Evolutionary conservation across 2,329 filamentous ascomycete genomes (phyloP).

Genomic region (Penicillium sp.): DNA sequence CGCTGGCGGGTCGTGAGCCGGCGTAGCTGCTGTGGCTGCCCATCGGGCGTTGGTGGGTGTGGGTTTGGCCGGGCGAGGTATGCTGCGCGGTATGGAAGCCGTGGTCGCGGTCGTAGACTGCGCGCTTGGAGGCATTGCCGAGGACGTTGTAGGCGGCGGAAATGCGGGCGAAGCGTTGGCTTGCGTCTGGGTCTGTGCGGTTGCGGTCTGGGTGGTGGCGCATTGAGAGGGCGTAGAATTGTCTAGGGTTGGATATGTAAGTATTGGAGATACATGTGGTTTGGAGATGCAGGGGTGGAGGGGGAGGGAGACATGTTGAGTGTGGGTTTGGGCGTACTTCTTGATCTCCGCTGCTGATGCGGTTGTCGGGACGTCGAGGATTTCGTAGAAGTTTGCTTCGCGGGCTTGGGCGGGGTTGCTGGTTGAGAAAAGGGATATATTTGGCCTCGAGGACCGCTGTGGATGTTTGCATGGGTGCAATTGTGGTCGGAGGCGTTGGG

Average conservation of each 20-base stretch:
- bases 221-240: slow-evolving; percentile 88
- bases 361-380: slow-evolving; percentile 60
- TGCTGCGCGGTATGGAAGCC: slow-evolving; percentile 31
- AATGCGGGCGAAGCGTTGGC: slow-evolving; percentile 69
- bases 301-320: background rate
- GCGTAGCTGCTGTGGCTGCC: slow-evolving; percentile 51
- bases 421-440: slow-evolving; percentile 37
- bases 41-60: slow-evolving; percentile 26
- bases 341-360: slow-evolving; percentile 74
- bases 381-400: slow-evolving; percentile 66
- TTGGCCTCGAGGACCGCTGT: background rate
- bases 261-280: background rate
- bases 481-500: background rate
- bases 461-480: background rate
- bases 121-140: slow-evolving; percentile 62
- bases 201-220: slow-evolving; percentile 87
- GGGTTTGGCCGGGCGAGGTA: slow-evolving; percentile 21
- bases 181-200: slow-evolving; percentile 61
- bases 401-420: slow-evolving; percentile 26
- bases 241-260: slow-evolving; percentile 24
- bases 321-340: slow-evolving; percentile 46
- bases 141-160: slow-evolving; percentile 76
- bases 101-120: slow-evolving; percentile 63
- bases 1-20: slow-evolving; percentile 63
- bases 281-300: background rate